phyloP scores from a whole-genome alignment of 345 rosid species.

The Arabidopsis suecica region DNA sequence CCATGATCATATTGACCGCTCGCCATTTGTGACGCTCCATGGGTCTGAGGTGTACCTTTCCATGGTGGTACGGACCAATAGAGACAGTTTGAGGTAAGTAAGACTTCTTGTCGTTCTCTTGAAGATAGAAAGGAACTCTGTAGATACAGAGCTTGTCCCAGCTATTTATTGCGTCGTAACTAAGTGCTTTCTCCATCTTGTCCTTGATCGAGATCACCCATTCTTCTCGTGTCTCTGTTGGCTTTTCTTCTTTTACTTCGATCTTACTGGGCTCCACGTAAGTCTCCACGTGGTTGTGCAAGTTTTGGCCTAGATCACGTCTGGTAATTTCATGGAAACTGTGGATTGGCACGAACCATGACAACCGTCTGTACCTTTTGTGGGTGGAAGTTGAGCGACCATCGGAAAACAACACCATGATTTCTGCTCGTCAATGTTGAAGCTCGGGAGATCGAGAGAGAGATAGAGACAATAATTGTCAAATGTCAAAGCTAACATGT shows the following conservation, averaged over 20 bases:
- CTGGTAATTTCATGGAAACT: neutral
- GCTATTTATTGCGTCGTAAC: slow-evolving; percentile 56
- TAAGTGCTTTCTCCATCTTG: slow-evolving; percentile 57
- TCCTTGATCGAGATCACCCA: slow-evolving; percentile 76
- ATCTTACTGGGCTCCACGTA: neutral
- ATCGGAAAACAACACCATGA: slow-evolving; percentile 2
- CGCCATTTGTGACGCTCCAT: slow-evolving; percentile 83
- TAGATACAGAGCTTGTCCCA: slow-evolving; percentile 55
- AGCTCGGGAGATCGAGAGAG: neutral
- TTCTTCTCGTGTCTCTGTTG: slow-evolving; percentile 47
- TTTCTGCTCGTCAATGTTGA: neutral
- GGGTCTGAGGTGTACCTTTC: slow-evolving; percentile 56
- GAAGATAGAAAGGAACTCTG: slow-evolving; percentile 35
- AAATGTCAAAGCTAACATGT: neutral
- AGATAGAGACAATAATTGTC: neutral
- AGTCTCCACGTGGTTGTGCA: neutral
- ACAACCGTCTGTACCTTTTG: neutral
- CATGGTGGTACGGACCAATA: slow-evolving; percentile 77
- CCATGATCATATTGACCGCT: slow-evolving; percentile 57
- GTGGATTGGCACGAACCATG: neutral
- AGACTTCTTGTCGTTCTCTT: slow-evolving; percentile 65
- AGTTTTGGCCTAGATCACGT: neutral
- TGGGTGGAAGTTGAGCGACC: neutral
- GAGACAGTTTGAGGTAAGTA: slow-evolving; percentile 77
- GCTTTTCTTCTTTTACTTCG: neutral